Conservation (phyloP, 495 filamentous ascomycete genomes). For the Hyaloscypha finlandica region DNA sequence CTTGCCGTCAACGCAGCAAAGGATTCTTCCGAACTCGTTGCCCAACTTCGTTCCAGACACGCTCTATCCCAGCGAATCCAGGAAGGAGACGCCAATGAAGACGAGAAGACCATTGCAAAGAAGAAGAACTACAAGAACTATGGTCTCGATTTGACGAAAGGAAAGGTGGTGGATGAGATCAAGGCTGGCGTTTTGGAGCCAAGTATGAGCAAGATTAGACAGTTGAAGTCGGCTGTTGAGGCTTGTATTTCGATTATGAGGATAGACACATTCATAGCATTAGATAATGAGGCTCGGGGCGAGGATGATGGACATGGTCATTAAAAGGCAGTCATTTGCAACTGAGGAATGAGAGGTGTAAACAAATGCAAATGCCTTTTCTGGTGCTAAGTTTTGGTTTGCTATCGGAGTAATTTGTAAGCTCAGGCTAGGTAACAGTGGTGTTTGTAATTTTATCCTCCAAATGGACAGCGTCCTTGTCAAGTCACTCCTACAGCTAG, state of each 20-base stretch:
- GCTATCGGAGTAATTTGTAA: no score
- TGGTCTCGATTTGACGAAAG: slow-evolving; percentile 86
- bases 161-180: slow-evolving; percentile 88
- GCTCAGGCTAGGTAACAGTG: no score
- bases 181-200: slow-evolving; percentile 96
- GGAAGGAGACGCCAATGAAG: slow-evolving; percentile 77
- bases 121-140: slow-evolving; percentile 99
- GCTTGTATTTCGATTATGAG: slow-evolving; percentile 99
- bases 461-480: no score
- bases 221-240: slow-evolving; percentile 98
- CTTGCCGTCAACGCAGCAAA: slow-evolving; percentile 96
- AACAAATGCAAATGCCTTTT: no score
- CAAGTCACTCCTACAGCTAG: no score
- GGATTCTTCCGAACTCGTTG: slow-evolving; percentile 91
- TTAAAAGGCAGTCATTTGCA: no score
- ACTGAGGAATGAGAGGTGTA: no score
- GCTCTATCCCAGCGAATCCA: slow-evolving; percentile 89
- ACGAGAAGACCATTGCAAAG: slow-evolving; percentile 84
- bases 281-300: no score
- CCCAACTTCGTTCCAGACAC: slow-evolving; percentile 92
- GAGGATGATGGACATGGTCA: no score
- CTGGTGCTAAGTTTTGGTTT: no score
- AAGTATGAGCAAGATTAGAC: slow-evolving; percentile 97
- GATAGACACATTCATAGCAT: slow-evolving; percentile 97
- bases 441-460: no score